Evolutionary conservation across 2,329 filamentous ascomycete species (phyloP).

Genomic region (Aureobasidium sp.): DNA sequence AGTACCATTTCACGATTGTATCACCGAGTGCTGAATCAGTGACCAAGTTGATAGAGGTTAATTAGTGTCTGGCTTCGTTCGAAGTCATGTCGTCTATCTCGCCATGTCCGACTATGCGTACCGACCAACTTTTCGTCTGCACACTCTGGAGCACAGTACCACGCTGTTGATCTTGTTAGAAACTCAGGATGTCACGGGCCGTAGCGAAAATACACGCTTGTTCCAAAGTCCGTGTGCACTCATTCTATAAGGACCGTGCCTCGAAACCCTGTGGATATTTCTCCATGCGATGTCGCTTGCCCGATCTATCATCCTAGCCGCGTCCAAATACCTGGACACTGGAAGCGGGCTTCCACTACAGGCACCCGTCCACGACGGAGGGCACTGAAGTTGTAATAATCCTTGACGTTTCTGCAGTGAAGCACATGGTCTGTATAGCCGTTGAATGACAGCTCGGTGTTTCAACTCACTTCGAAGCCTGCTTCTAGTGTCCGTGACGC

Average conservation of each 20-base stretch:
- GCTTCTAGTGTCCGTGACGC: not conserved
- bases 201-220: not conserved
- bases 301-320: not conserved
- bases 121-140: not conserved
- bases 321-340: not conserved
- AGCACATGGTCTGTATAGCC: not conserved
- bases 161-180: not conserved
- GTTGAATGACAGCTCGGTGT: not conserved
- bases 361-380: not conserved
- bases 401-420: too few relatives aligned
- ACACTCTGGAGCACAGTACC: not conserved
- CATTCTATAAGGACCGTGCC: not conserved
- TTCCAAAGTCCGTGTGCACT: not conserved
- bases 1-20: too few relatives aligned
- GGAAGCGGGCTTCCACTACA: not conserved
- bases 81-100: not conserved
- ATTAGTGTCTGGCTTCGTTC: not conserved
- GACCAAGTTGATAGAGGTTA: not conserved
- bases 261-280: not conserved
- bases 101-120: too few relatives aligned
- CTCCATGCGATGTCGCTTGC: not conserved
- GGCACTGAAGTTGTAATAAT: too few relatives aligned
- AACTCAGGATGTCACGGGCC: not conserved
- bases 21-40: not conserved
- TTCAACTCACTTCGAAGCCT: not conserved